A percentile compares a stretch with the other conserved stretches of the same genome.
phyloP scores from a whole-genome alignment of 1,284 basidiomycete species.

The Leucoagaricus sp. region DNA sequence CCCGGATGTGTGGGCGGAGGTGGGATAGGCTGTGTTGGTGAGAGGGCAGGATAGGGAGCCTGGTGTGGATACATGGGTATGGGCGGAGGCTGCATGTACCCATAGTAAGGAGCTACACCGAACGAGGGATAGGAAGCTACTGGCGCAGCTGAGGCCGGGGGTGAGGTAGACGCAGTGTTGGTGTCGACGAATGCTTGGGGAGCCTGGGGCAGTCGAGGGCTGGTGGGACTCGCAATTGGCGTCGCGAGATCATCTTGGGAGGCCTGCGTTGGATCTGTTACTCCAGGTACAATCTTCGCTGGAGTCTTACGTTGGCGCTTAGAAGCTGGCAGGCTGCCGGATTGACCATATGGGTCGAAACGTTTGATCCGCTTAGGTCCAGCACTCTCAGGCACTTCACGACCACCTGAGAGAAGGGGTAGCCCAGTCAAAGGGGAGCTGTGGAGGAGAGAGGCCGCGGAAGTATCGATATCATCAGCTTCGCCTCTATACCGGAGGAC shows the following conservation, averaged over 20 bases:
- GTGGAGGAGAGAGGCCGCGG: constrained; percentile 47
- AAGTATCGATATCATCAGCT: constrained; percentile 62
- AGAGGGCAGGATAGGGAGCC: constrained; percentile 4
- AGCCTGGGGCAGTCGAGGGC: constrained; percentile 16
- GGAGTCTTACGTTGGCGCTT: constrained; percentile 39
- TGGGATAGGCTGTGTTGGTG: constrained; percentile 4
- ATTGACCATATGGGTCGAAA: constrained; percentile 49
- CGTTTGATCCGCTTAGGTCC: constrained; percentile 49
- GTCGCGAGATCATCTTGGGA: constrained; percentile 15
- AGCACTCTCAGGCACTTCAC: constrained; percentile 30
- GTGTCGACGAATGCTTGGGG: constrained; percentile 15
- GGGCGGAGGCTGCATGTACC: constrained; percentile 16
- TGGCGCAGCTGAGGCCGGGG: background rate
- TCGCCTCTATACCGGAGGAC: constrained; percentile 80
- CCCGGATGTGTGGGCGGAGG: constrained; percentile 10
- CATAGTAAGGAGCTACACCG: constrained; percentile 11
- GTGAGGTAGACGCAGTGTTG: constrained; percentile 4
- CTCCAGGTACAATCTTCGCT: constrained; percentile 18
- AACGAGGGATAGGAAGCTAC: constrained; percentile 14
- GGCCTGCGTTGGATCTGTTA: constrained; percentile 9
- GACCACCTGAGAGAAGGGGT: constrained; percentile 52
- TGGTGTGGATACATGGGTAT: constrained; percentile 12
- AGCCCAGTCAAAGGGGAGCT: constrained; percentile 52
- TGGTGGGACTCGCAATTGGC: constrained; percentile 16
- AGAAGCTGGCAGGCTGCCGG: constrained; percentile 20